phyloP scores from a whole-genome alignment of 140 eudicot species.

The Flaveria floridana region DNA sequence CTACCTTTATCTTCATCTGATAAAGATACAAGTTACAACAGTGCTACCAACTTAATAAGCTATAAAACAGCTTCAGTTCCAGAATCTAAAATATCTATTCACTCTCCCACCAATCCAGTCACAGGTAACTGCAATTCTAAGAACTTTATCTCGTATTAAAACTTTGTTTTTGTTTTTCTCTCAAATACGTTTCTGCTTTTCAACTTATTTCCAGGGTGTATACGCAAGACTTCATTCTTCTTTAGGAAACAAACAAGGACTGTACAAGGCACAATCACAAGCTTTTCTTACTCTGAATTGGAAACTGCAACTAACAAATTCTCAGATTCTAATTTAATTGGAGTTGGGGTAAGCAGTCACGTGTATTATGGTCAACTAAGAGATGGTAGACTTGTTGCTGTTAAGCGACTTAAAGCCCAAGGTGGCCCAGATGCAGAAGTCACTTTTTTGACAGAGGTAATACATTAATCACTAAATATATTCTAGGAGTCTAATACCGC shows the following conservation, averaged over 20 bases:
- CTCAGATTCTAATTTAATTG: slow-evolving; percentile 66
- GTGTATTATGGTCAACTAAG: slow-evolving; percentile 78
- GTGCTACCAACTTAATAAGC: slow-evolving; percentile 70
- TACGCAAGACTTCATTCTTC: slow-evolving; percentile 45
- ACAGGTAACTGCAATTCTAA: slow-evolving; percentile 43
- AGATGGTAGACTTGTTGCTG: slow-evolving; percentile 81
- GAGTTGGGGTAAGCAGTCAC: slow-evolving; percentile 89
- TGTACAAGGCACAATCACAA: slow-evolving; percentile 62
- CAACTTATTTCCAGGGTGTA: slow-evolving; percentile 52
- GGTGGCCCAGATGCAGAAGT: slow-evolving; percentile 74
- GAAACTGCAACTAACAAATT: slow-evolving; percentile 81
- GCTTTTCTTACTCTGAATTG: slow-evolving; percentile 62
- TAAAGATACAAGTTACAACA: slow-evolving; percentile 60
- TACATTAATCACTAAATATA: not conserved
- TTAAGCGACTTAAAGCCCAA: slow-evolving; percentile 71
- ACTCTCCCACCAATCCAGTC: slow-evolving; percentile 45
- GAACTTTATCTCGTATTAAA: not conserved
- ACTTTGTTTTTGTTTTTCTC: not conserved
- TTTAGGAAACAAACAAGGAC: slow-evolving; percentile 53
- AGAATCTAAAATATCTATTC: slow-evolving; percentile 38
- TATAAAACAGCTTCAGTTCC: slow-evolving; percentile 47
- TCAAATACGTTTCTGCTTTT: not conserved
- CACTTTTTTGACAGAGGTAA: slow-evolving; percentile 77
- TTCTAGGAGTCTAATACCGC: not conserved
- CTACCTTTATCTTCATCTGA: slow-evolving; percentile 56